Evolutionary conservation across 2,329 filamentous ascomycete species (phyloP).

Genomic region (Didymella sp.): DNA sequence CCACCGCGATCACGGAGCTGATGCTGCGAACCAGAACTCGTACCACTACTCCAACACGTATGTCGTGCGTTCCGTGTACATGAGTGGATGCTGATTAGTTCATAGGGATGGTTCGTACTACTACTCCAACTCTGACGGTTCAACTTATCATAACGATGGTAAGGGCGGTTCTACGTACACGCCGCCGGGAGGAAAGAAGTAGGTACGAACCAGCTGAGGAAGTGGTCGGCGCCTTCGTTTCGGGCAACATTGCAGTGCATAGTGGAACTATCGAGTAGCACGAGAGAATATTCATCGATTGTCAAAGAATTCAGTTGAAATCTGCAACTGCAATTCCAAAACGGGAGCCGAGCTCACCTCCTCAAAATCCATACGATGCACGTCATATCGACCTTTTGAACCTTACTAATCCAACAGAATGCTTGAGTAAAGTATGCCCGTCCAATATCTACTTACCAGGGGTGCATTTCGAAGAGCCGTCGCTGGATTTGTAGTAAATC

Average conservation of each 20-base stretch:
- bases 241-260: neutral
- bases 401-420: neutral
- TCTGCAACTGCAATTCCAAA: too few species aligned
- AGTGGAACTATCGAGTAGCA: too few species aligned
- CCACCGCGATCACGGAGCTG: neutral
- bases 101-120: slow-evolving; percentile 9
- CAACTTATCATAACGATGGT: slow-evolving; percentile 29
- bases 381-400: neutral
- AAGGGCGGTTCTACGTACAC: slow-evolving; percentile 38
- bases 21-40: neutral
- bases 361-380: neutral
- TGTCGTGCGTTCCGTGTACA: slow-evolving; percentile 39
- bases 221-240: neutral
- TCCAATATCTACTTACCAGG: neutral
- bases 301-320: too few species aligned
- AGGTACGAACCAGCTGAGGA: neutral
- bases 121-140: neutral
- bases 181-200: slow-evolving; percentile 1
- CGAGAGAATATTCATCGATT: neutral
- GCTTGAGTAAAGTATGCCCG: neutral
- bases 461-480: neutral
- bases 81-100: neutral
- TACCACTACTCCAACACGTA: slow-evolving; percentile 37
- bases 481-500: neutral
- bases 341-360: too few species aligned